These are phyloP conservation scores for Colletotrichum filicis DNA, from an alignment of 2,329 filamentous ascomycete species.

Conservation along the genomic window DNA sequence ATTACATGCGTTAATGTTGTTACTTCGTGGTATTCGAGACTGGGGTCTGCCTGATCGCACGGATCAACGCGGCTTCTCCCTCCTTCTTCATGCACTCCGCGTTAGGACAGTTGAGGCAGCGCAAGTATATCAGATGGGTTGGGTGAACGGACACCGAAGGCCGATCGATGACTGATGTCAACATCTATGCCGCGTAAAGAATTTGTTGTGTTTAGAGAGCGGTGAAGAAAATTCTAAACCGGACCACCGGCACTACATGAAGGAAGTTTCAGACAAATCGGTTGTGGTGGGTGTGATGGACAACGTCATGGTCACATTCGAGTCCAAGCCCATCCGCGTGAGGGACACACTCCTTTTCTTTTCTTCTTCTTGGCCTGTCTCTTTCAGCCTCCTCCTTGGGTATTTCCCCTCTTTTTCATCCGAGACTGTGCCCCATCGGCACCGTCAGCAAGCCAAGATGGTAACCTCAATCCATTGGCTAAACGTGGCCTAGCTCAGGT, in stretches of 20 bases:
- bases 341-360: neutral
- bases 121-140: neutral
- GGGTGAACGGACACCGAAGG: neutral
- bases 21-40: neutral
- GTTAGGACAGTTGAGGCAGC: neutral
- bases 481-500: neutral
- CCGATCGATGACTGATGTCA: neutral
- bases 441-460: neutral
- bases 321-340: neutral
- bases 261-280: constrained; percentile 1
- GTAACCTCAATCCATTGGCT: neutral
- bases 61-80: neutral
- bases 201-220: neutral
- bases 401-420: constrained; percentile 21
- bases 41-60: neutral
- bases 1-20: too few relatives aligned
- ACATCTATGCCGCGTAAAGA: neutral
- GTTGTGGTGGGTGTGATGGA: neutral
- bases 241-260: neutral
- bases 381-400: neutral
- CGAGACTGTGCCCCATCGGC: neutral
- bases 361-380: neutral
- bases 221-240: neutral
- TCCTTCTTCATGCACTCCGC: neutral
- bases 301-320: neutral